These are phyloP conservation scores for Sugiyamaella paludigena DNA, from an alignment of 1,139 yeast genomes.

Conservation along the genomic window DNA sequence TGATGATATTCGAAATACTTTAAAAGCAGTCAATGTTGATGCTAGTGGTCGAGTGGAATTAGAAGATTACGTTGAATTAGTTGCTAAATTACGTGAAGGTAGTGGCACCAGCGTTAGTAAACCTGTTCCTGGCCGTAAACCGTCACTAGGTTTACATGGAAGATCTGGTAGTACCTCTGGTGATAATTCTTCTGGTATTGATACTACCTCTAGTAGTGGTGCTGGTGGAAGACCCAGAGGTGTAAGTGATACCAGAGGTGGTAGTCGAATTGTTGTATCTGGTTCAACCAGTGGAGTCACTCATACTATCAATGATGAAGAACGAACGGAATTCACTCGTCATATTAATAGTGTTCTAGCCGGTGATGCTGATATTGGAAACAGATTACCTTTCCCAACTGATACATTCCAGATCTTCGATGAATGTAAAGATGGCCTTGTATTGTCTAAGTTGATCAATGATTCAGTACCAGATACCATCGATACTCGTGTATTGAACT, in stretches of 20 bases:
- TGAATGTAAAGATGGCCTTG: slow-evolving; percentile 94
- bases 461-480: slow-evolving; percentile 98
- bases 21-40: slow-evolving; percentile 87
- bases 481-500: slow-evolving; percentile 93
- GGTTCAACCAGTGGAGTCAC: slow-evolving; percentile 90
- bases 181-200: slow-evolving; percentile 8
- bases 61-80: slow-evolving; percentile 89
- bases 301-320: slow-evolving; percentile 96
- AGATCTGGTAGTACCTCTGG: slow-evolving; percentile 17
- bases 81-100: slow-evolving; percentile 38
- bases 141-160: slow-evolving; percentile 21
- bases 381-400: slow-evolving; percentile 85
- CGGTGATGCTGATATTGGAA: slow-evolving; percentile 87
- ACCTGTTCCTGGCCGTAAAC: slow-evolving; percentile 17
- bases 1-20: slow-evolving; percentile 90
- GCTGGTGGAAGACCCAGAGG: slow-evolving; percentile 14
- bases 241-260: slow-evolving; percentile 32
- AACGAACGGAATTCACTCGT: slow-evolving; percentile 89
- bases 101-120: slow-evolving; percentile 14
- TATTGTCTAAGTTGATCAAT: slow-evolving; percentile 87
- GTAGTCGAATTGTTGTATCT: slow-evolving; percentile 70
- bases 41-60: slow-evolving; percentile 96
- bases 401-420: slow-evolving; percentile 95
- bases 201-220: slow-evolving; percentile 40
- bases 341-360: slow-evolving; percentile 90